Evolutionary conservation across 2,329 filamentous ascomycete species (phyloP).

Genomic region (Geosmithia morbida): DNA sequence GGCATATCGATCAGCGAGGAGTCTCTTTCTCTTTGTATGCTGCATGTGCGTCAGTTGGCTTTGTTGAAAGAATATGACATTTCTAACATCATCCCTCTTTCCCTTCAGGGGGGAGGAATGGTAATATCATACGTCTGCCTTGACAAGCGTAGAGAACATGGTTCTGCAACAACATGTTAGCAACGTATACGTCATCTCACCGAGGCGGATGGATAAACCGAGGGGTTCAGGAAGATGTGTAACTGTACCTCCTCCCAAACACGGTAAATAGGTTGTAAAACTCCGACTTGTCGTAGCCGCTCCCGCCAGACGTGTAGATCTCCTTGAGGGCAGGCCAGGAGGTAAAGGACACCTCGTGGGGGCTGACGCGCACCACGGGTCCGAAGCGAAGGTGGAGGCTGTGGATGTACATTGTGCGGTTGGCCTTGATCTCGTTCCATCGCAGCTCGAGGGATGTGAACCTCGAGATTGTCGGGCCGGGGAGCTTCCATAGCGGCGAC

Average conservation of each 20-base stretch:
- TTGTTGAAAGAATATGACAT: no score
- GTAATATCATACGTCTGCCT: constrained; percentile 32
- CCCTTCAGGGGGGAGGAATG: not conserved
- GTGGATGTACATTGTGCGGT: constrained; percentile 40
- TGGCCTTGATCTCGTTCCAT: constrained; percentile 39
- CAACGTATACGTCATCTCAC: no score
- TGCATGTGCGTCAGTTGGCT: constrained; percentile 13
- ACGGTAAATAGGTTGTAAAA: constrained; percentile 48
- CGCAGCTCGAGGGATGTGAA: constrained; percentile 37
- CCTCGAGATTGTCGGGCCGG: constrained; percentile 31
- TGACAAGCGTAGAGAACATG: constrained; percentile 45
- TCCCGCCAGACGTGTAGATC: constrained; percentile 47
- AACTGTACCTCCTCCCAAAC: constrained; percentile 34
- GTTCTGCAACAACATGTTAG: constrained; percentile 13
- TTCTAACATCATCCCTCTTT: not conserved
- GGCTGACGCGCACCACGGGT: constrained; percentile 40
- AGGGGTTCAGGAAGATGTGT: not conserved
- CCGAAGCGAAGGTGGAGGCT: constrained; percentile 38
- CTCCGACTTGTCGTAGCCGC: constrained; percentile 50
- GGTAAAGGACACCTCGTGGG: constrained; percentile 44
- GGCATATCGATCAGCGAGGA: constrained; percentile 53
- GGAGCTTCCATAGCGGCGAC: constrained; percentile 23
- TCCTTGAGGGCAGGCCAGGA: constrained; percentile 42
- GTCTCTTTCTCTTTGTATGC: constrained; percentile 48
- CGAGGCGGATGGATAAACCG: no score